A percentile compares a stretch with the other conserved stretches of the same genome.
phyloP scores from a whole-genome alignment of 2,329 filamentous ascomycete species.

The Nemania diffusa region DNA sequence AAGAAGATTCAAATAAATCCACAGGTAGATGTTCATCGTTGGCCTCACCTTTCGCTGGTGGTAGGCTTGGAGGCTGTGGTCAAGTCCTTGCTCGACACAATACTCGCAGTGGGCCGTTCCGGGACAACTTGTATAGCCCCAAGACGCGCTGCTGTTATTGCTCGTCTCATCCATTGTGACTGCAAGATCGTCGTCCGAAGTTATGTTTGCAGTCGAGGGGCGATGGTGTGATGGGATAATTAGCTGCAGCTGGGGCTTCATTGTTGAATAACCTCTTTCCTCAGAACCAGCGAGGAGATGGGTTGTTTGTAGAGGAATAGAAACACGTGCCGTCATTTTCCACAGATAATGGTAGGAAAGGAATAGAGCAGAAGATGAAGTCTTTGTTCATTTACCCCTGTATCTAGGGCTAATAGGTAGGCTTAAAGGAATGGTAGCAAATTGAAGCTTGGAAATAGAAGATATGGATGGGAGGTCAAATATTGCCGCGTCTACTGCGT shows the following conservation, averaged over 20 bases:
- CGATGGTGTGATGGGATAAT: slow-evolving; percentile 20
- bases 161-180: slow-evolving; percentile 27
- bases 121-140: neutral
- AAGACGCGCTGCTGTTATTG: neutral
- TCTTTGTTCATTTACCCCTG: neutral
- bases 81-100: slow-evolving; percentile 35
- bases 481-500: neutral
- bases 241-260: slow-evolving; percentile 31
- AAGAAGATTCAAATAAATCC: slow-evolving; percentile 40
- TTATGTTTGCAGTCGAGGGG: neutral
- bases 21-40: slow-evolving; percentile 35
- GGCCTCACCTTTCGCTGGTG: slow-evolving; percentile 22
- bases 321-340: neutral
- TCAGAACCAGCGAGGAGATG: slow-evolving; percentile 32
- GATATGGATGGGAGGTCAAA: neutral
- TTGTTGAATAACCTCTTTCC: slow-evolving; percentile 30
- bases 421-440: neutral
- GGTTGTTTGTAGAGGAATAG: slow-evolving; percentile 22
- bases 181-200: slow-evolving; percentile 19
- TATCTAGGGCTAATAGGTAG: neutral
- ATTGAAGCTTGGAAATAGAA: neutral
- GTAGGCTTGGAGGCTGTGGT: slow-evolving; percentile 24
- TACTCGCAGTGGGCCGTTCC: slow-evolving; percentile 34
- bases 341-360: neutral
- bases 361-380: neutral